Evolutionary conservation across 495 filamentous ascomycete genomes (phyloP).

Genomic region (Penicillium angulare): DNA sequence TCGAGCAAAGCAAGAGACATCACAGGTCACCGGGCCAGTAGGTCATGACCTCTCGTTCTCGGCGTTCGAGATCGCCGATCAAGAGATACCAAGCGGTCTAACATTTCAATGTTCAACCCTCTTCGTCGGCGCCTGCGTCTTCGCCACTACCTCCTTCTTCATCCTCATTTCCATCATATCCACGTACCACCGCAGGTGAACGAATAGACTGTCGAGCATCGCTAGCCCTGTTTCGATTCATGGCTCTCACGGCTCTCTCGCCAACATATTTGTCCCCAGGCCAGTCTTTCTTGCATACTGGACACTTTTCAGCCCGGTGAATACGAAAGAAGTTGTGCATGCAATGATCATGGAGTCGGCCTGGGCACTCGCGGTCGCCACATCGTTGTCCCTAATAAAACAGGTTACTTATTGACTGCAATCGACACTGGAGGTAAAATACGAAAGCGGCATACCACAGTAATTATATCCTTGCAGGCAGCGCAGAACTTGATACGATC

Average conservation of each 20-base stretch:
- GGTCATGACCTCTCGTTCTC: too few relatives aligned
- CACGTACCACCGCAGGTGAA: not conserved
- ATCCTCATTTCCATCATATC: not conserved
- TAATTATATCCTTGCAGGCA: slow-evolving; percentile 89
- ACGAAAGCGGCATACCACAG: slow-evolving; percentile 55
- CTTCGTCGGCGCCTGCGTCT: slow-evolving; percentile 9
- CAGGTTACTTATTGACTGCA: too few relatives aligned
- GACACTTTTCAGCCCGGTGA: slow-evolving; percentile 63
- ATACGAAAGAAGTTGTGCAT: slow-evolving; percentile 68
- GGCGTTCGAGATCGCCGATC: not conserved
- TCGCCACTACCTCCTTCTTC: slow-evolving; percentile 5
- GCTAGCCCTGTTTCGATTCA: not conserved
- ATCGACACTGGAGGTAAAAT: not conserved
- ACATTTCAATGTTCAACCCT: not conserved
- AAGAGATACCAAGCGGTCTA: not conserved
- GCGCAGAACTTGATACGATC: slow-evolving; percentile 81
- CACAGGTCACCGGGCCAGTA: too few relatives aligned
- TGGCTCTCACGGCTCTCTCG: slow-evolving; percentile 58
- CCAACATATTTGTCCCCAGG: slow-evolving; percentile 74
- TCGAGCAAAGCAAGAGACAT: too few relatives aligned
- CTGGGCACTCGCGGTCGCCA: slow-evolving; percentile 59
- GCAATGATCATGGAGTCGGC: slow-evolving; percentile 78
- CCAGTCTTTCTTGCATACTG: slow-evolving; percentile 72
- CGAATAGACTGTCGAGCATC: not conserved
- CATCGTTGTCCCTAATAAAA: slow-evolving; percentile 71